phyloP scores from a whole-genome alignment of 2,329 filamentous ascomycete genomes.

The Claviceps fusiformis region DNA sequence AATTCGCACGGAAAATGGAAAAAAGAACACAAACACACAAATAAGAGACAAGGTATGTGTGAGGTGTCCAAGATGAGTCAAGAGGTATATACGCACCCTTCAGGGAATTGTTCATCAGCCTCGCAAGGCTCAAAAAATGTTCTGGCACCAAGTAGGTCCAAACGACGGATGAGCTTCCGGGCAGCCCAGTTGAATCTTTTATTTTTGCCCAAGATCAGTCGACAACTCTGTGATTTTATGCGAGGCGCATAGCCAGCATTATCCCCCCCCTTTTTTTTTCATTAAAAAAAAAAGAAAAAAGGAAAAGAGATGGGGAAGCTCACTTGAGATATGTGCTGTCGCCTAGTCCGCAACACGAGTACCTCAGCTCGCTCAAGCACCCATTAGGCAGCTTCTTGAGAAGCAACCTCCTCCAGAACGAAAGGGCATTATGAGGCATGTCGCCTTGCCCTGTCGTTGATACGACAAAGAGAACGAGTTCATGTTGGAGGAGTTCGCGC shows the following conservation, averaged over 20 bases:
- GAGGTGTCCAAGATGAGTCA: too few species aligned
- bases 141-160: slow-evolving; percentile 69
- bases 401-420: slow-evolving; percentile 76
- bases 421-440: slow-evolving; percentile 67
- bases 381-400: slow-evolving; percentile 61
- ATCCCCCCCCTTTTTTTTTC: neutral
- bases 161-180: slow-evolving; percentile 71
- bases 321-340: slow-evolving; percentile 91
- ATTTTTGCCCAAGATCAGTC: neutral
- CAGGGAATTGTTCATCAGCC: slow-evolving; percentile 84
- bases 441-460: slow-evolving; percentile 95
- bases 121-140: slow-evolving; percentile 70
- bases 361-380: slow-evolving; percentile 55
- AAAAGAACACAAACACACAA: neutral
- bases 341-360: slow-evolving; percentile 80
- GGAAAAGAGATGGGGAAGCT: slow-evolving; percentile 11
- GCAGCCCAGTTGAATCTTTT: slow-evolving; percentile 82
- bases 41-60: neutral
- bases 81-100: slow-evolving; percentile 50
- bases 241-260: neutral
- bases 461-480: slow-evolving; percentile 62
- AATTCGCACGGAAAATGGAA: neutral
- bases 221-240: neutral
- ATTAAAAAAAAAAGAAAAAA: neutral
- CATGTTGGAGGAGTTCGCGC: slow-evolving; percentile 36